Base-by-base conservation (phyloP, 2,329 filamentous ascomycete genomes). In the Colletotrichum simmondsii region DNA sequence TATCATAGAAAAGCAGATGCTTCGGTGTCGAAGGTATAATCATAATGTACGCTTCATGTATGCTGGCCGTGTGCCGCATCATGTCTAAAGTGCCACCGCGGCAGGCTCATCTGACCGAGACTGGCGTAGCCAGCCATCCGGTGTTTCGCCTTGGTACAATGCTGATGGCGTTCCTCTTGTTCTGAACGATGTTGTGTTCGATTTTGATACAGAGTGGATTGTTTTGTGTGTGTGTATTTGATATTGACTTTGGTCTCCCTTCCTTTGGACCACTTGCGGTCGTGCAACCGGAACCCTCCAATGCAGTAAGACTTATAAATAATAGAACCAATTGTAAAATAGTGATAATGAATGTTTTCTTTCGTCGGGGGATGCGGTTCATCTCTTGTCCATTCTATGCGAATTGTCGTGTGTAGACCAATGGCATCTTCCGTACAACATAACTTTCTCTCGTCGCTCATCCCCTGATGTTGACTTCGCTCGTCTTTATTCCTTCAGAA, bases 181-280 rank as follows among this genome's bases (percentile, higher is more conserved):
- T 32, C 12, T 63, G 42, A 52, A 61, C 26, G 56, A 69, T 22
- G 54, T 54, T 32, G 54, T 66, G n/a, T 61, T 60, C 49, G 28
- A 2, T 46, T 60, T 64, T 62, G 65, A 72, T 54, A 72, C 59
- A 32, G 58, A 72, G 69, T 69, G 59, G 69, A 72, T 69, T 72
- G 65, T 56, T 24, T 72, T 72, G 32, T 35, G 56, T 61, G 32
- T 62, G 60, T 69, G 69, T 69, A 72, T 72, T 42, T 72, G 69
- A 72, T 61, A 53, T 60, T 68, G 69, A 64, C 35, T 64, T 57
- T 65, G 53, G 53, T 35, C 53, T 59, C 26, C 24, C 37, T 28
- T 46, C 49, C 28, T 62, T 26, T 56, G 63, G 65, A 59, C 59
- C 53, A 60, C 10, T 24, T 19, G 42, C 19, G 22, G 69, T 69